Evolutionary conservation across 2,329 filamentous ascomycete genomes (phyloP).

Genomic region (Coleophoma eucalyptorum): DNA sequence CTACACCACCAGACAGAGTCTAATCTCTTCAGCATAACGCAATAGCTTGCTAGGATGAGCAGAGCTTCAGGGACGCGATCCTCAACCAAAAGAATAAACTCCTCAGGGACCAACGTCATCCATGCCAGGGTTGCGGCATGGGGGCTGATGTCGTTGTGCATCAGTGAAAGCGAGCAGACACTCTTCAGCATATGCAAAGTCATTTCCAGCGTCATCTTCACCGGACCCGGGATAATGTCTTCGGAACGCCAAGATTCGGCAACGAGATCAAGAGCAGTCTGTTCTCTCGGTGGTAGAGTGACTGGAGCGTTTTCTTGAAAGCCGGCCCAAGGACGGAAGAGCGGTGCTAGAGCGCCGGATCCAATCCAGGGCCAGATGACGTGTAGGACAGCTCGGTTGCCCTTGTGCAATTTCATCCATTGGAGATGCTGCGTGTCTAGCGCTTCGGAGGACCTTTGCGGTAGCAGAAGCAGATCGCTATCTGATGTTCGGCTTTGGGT

Average conservation of each 20-base stretch:
- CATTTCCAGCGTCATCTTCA: constrained; percentile 10
- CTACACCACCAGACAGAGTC: constrained; percentile 37
- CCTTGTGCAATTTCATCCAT: constrained; percentile 28
- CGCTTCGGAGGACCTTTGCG: constrained; percentile 17
- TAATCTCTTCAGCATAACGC: constrained; percentile 31
- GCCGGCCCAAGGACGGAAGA: constrained; percentile 17
- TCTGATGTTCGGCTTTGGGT: constrained; percentile 27
- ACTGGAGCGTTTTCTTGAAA: constrained; percentile 9
- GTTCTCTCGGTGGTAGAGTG: constrained; percentile 11
- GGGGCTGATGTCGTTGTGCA: constrained; percentile 16
- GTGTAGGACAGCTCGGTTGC: constrained; percentile 19
- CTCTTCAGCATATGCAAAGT: constrained; percentile 9
- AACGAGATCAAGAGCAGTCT: constrained; percentile 11
- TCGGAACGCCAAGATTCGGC: constrained; percentile 10
- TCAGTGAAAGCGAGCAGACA: constrained; percentile 15
- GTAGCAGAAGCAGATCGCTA: constrained; percentile 11
- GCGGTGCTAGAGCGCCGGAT: constrained; percentile 18
- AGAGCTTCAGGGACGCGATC: constrained; percentile 30
- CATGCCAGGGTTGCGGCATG: constrained; percentile 27
- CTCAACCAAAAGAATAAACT: constrained; percentile 27
- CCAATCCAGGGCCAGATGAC: constrained; percentile 13
- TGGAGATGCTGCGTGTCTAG: constrained; percentile 21
- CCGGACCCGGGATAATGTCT: constrained; percentile 2
- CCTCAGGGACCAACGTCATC: constrained; percentile 30
- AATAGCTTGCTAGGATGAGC: constrained; percentile 32